Percentiles rank a stretch among this genome's conserved stretches.
Evolutionary conservation across 108 stramenopile genomes (phyloP).

Genomic region (Skeletonema tropicum): DNA sequence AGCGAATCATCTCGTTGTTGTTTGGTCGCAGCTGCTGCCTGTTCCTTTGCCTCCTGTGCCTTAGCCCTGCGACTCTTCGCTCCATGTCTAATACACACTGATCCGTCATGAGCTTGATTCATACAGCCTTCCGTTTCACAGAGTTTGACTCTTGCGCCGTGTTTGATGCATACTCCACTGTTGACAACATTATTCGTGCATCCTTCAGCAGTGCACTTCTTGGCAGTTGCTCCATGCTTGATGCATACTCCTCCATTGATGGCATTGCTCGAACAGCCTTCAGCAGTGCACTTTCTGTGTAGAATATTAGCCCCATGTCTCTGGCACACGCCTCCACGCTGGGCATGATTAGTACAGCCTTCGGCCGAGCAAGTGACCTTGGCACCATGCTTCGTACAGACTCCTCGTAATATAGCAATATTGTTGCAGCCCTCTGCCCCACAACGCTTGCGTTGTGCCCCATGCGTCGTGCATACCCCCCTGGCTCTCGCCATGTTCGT

Average conservation of each 20-base stretch:
- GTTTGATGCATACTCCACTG: background rate
- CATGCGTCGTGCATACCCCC: background rate
- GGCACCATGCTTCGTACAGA: background rate
- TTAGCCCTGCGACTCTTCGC: background rate
- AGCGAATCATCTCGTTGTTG: background rate
- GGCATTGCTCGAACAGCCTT: background rate
- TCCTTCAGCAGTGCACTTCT: background rate
- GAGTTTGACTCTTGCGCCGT: background rate
- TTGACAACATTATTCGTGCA: constrained; percentile 1
- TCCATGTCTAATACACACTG: background rate
- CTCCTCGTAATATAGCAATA: background rate
- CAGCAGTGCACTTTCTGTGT: background rate
- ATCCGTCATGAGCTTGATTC: background rate
- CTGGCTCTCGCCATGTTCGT: too few relatives aligned
- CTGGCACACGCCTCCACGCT: background rate
- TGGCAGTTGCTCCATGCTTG: background rate
- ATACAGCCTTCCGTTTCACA: background rate
- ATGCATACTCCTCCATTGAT: background rate
- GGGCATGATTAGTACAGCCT: background rate
- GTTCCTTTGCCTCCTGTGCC: background rate
- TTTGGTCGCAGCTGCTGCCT: background rate
- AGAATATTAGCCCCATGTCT: background rate
- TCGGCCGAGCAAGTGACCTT: background rate
- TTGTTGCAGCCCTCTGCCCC: background rate
- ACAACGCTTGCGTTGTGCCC: background rate